Conservation (phyloP, 2,329 filamentous ascomycete genomes). For the Clarireedia monteithiana region DNA sequence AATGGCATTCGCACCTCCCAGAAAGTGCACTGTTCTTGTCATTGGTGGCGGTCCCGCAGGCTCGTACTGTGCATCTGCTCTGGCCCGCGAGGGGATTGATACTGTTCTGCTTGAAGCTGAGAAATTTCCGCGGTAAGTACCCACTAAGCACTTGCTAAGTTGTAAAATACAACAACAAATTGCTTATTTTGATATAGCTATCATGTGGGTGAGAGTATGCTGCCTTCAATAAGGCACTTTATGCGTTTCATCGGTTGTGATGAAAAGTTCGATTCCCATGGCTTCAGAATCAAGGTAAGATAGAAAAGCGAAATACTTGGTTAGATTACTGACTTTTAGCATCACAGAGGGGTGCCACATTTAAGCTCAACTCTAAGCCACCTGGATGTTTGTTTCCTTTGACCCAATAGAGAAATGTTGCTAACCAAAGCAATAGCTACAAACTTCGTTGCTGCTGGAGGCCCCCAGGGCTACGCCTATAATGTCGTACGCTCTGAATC, state of each 20-base stretch:
- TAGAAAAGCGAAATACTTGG: no score
- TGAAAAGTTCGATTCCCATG: slow-evolving; percentile 32
- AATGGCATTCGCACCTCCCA: no score
- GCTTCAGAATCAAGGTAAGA: slow-evolving; percentile 26
- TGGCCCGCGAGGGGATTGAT: slow-evolving; percentile 39
- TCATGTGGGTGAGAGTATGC: slow-evolving; percentile 32
- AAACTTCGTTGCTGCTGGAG: not conserved
- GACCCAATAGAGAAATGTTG: not conserved
- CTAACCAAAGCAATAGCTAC: not conserved
- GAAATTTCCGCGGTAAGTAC: slow-evolving; percentile 32
- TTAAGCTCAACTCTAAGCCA: no score
- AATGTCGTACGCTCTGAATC: slow-evolving; percentile 21
- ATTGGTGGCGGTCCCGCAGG: slow-evolving; percentile 39
- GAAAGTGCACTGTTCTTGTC: slow-evolving; percentile 30
- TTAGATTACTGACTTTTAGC: no score
- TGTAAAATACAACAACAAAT: no score
- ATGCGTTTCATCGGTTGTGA: slow-evolving; percentile 38
- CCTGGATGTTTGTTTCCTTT: no score
- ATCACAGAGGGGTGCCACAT: no score
- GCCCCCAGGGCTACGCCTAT: not conserved
- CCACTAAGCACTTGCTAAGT: not conserved
- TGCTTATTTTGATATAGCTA: slow-evolving; percentile 8
- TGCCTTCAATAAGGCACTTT: slow-evolving; percentile 34
- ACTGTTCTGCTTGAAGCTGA: slow-evolving; percentile 38
- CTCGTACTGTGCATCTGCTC: slow-evolving; percentile 35